phyloP scores from a whole-genome alignment of 192 early-diverging fungal genomes.

The Lobulomyces angularis region DNA sequence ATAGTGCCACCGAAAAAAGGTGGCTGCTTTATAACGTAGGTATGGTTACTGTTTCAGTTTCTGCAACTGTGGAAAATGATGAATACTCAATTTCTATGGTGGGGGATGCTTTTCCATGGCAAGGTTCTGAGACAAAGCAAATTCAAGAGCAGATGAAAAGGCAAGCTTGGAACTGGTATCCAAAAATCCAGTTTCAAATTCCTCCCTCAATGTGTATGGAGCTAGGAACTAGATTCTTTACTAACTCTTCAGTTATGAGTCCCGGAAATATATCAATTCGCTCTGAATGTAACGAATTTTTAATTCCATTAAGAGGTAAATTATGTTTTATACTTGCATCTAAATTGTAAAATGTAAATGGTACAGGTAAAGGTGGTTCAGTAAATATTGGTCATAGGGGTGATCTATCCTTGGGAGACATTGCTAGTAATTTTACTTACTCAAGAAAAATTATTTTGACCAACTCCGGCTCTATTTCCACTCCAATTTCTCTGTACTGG shows the following conservation, averaged over 20 bases:
- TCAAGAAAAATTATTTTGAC: conserved; percentile 30
- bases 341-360: conserved; percentile 11
- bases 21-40: conserved; percentile 43
- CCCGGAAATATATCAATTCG: conserved; percentile 28
- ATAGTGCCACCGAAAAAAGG: conserved; percentile 39
- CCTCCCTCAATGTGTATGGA: conserved; percentile 28
- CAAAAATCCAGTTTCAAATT: conserved; percentile 11
- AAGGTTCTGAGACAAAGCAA: conserved; percentile 5
- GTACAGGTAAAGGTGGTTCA: conserved; percentile 36
- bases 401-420: conserved; percentile 49
- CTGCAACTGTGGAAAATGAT: conserved; percentile 25
- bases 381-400: conserved; percentile 39
- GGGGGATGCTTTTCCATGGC: conserved; percentile 27
- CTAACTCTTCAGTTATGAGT: conserved; percentile 22
- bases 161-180: conserved; percentile 30
- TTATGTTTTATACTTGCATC: too few species aligned
- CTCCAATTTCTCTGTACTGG: conserved; percentile 36
- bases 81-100: conserved; percentile 32
- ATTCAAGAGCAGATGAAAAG: not conserved
- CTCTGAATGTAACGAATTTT: conserved; percentile 31
- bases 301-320: conserved; percentile 32
- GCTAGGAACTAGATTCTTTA: conserved; percentile 30
- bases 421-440: conserved; percentile 42
- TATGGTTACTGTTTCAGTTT: conserved; percentile 34
- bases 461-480: conserved; percentile 46